phyloP scores from a whole-genome alignment of 352 stramenopile genomes.

The Globisporangium abappressorium region DNA sequence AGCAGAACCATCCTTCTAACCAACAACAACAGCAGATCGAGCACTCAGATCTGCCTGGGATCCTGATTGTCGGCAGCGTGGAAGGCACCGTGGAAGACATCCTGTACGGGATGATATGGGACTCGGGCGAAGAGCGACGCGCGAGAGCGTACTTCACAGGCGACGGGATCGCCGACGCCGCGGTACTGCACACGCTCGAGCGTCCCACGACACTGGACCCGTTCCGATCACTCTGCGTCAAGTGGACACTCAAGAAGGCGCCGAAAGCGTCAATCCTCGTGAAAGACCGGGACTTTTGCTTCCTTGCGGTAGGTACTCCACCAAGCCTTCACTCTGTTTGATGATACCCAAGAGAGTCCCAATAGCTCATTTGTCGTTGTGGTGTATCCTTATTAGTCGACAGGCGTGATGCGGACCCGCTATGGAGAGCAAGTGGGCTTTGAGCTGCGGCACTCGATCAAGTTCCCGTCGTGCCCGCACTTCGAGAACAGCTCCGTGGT shows the following conservation, averaged over 20 bases:
- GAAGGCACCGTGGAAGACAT: constrained; percentile 41
- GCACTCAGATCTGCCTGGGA: constrained; percentile 23
- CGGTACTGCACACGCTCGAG: constrained; percentile 40
- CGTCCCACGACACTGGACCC: constrained; percentile 26
- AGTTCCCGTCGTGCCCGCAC: constrained; percentile 44
- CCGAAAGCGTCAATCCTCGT: constrained; percentile 32
- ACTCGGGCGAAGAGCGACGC: constrained; percentile 26
- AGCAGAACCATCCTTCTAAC: constrained; percentile 13
- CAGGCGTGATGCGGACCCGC: constrained; percentile 27
- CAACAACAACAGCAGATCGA: constrained; percentile 10
- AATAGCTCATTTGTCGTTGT: neutral
- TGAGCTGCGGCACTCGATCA: constrained; percentile 57
- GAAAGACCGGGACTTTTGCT: constrained; percentile 54
- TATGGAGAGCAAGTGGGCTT: constrained; percentile 40
- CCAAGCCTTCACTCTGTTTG: neutral
- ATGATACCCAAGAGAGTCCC: neutral
- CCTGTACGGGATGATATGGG: constrained; percentile 46
- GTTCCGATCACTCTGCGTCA: constrained; percentile 45
- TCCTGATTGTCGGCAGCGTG: constrained; percentile 38
- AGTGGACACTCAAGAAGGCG: constrained; percentile 41
- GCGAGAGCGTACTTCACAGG: constrained; percentile 32
- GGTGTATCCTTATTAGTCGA: constrained; percentile 13
- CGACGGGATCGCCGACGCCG: constrained; percentile 40
- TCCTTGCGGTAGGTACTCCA: constrained; percentile 25
- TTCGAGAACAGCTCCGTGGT: constrained; percentile 54